Conservation (phyloP, 768 basidiomycete species). For the Gloeostereum incarnatum region DNA sequence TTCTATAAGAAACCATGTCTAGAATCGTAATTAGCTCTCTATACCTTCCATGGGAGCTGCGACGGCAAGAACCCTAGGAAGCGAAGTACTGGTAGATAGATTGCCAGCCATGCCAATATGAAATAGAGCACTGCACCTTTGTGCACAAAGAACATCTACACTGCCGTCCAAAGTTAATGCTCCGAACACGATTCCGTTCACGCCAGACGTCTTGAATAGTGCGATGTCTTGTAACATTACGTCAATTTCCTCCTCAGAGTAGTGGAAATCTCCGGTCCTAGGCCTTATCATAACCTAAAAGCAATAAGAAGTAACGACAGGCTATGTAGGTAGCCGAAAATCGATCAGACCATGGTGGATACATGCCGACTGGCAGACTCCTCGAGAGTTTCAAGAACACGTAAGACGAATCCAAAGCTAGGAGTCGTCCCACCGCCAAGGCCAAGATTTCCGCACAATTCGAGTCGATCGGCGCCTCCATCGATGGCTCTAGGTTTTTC, state of each 20-base stretch:
- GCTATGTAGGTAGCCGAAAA: slow-evolving; percentile 2
- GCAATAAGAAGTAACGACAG: slow-evolving; percentile 5
- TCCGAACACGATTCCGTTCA: slow-evolving; percentile 63
- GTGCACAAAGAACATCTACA: slow-evolving; percentile 51
- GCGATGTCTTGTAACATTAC: slow-evolving; percentile 72
- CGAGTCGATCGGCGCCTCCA: slow-evolving; percentile 70
- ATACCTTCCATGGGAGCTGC: slow-evolving; percentile 13
- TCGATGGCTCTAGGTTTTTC: slow-evolving; percentile 65
- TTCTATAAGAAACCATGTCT: background rate
- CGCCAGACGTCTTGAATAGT: slow-evolving; percentile 44
- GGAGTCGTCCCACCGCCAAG: slow-evolving; percentile 80
- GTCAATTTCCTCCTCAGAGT: slow-evolving; percentile 52
- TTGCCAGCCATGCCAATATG: slow-evolving; percentile 1
- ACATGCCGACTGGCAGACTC: slow-evolving; percentile 33
- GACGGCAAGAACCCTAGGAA: slow-evolving; percentile 13
- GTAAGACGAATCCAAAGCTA: slow-evolving; percentile 66
- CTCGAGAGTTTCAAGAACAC: slow-evolving; percentile 48
- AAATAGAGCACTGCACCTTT: slow-evolving; percentile 29
- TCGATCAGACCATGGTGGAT: slow-evolving; percentile 55
- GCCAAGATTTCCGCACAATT: slow-evolving; percentile 62
- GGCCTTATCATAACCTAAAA: slow-evolving; percentile 73
- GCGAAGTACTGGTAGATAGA: background rate
- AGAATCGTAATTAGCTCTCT: background rate
- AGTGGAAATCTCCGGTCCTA: slow-evolving; percentile 71
- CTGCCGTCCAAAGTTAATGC: slow-evolving; percentile 45